Evolutionary conservation across 148 eudicot species (phyloP), one percentile per base, ranked within the genome.

Genomic region (Amaranthus palmeri): DNA sequence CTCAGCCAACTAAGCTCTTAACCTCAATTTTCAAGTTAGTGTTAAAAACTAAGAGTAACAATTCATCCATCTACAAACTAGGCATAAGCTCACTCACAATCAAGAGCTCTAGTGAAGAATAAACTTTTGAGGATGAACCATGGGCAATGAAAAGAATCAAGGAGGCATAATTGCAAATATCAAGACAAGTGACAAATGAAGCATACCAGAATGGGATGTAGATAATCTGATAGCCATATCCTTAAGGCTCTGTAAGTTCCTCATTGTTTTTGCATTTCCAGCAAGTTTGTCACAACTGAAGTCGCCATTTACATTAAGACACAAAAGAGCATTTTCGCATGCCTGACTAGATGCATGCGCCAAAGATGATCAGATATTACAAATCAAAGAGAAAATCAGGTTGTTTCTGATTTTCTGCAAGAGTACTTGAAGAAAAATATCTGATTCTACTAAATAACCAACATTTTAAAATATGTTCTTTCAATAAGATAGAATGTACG

Each of bases 271-370:
- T 43, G 4, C 49, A n/a, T 72, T 69, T 41, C 77, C 77, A 64
- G 43, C 52, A 10, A 64, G 50, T 46, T 72, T 68, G 61, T 81
- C 67, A 11, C 44, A 4, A 48, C 65, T 58, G 36, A 50, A 13
- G 60, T 73, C 75, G 67, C 77, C 65, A 54, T 72, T 71, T 61
- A 25, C 54, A 51, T 81, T 54, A 61, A 76, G 46, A 72, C 76
- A 78, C 61, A 72, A 67, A 46, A 83, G 76, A 70, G 95, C 97
- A 80, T 79, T 79, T 70, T 87, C 89, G 64, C 92, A 89, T 40
- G 97, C 90, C 92, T 85, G 69, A 44, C 45, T 47, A 66, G 48
- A 12, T 17, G 41, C 10, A 61, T 46, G 62, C 14, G n/a, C 18
- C 48, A 18, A 6, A 64, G 40, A 50, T 4, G 12, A 40, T 41